Evolutionary conservation across 106 monocot genomes (phyloP).

Genomic region (Acorus gramineus): DNA sequence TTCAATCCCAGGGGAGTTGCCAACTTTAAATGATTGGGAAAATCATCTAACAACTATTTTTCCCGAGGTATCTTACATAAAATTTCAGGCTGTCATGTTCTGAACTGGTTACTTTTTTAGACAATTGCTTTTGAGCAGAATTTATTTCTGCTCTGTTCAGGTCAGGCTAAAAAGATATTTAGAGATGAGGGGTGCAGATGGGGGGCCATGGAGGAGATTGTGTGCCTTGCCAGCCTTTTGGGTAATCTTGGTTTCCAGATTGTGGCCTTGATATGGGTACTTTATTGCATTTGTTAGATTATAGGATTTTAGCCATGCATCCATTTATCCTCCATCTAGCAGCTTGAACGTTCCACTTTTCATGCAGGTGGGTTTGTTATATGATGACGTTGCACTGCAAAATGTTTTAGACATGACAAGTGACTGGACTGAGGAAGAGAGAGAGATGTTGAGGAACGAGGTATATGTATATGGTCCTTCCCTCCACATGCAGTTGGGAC

Average conservation of each 20-base stretch:
- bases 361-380: slow-evolving; percentile 80
- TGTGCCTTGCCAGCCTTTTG: slow-evolving; percentile 98
- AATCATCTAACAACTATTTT: slow-evolving; percentile 97
- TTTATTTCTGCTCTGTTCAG: slow-evolving; percentile 24
- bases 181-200: slow-evolving; percentile 99
- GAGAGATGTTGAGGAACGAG: slow-evolving; percentile 80
- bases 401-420: slow-evolving; percentile 65
- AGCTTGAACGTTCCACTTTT: background rate
- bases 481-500: no score
- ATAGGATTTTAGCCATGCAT: no score
- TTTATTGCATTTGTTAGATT: no score
- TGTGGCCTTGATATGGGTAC: background rate
- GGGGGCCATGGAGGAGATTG: slow-evolving; percentile 95
- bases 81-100: background rate
- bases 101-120: no score
- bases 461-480: slow-evolving; percentile 18
- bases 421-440: slow-evolving; percentile 97
- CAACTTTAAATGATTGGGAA: slow-evolving; percentile 95
- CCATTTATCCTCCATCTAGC: no score
- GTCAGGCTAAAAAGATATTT: slow-evolving; percentile 93
- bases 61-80: slow-evolving; percentile 57
- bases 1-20: slow-evolving; percentile 67
- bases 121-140: background rate
- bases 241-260: slow-evolving; percentile 26
- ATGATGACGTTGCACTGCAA: slow-evolving; percentile 87